A percentile compares a stretch with the other conserved stretches of the same genome.
These are phyloP conservation scores for Penicillium brevicompactum DNA, from an alignment of 2,329 filamentous ascomycete species.

Conservation along the genomic window DNA sequence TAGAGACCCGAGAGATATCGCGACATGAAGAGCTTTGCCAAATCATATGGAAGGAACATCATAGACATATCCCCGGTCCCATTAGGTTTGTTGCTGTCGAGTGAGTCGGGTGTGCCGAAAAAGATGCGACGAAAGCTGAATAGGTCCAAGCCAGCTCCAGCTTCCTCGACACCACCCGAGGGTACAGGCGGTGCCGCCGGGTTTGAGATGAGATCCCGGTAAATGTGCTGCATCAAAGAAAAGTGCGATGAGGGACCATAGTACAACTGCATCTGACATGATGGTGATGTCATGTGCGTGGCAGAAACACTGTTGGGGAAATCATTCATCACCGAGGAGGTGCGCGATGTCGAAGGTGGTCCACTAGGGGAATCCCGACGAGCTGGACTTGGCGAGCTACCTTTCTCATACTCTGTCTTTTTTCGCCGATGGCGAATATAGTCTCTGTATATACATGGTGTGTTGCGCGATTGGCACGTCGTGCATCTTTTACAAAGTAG, in stretches of 20 bases:
- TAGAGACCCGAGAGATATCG: constrained; percentile 47
- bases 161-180: constrained; percentile 40
- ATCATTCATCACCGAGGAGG: constrained; percentile 25
- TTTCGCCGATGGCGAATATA: constrained; percentile 39
- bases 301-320: constrained; percentile 51
- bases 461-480: constrained; percentile 37
- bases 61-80: constrained; percentile 26
- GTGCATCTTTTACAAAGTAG: constrained; percentile 28
- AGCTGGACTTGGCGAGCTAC: constrained; percentile 14
- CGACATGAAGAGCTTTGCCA: constrained; percentile 42
- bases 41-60: constrained; percentile 44
- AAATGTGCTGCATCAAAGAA: constrained; percentile 44
- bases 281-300: constrained; percentile 49
- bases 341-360: constrained; percentile 17
- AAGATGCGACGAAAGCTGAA: constrained; percentile 43
- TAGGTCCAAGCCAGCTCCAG: constrained; percentile 40
- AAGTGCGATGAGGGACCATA: constrained; percentile 53
- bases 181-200: constrained; percentile 20
- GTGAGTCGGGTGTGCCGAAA: constrained; percentile 43
- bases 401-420: constrained; percentile 27
- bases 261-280: constrained; percentile 49
- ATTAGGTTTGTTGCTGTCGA: constrained; percentile 29
- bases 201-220: constrained; percentile 34
- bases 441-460: constrained; percentile 40
- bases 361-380: constrained; percentile 17